Percentiles rank a stretch among this genome's conserved stretches.
phyloP scores from a whole-genome alignment of 768 basidiomycete genomes.

The Calvatia gigantea region DNA sequence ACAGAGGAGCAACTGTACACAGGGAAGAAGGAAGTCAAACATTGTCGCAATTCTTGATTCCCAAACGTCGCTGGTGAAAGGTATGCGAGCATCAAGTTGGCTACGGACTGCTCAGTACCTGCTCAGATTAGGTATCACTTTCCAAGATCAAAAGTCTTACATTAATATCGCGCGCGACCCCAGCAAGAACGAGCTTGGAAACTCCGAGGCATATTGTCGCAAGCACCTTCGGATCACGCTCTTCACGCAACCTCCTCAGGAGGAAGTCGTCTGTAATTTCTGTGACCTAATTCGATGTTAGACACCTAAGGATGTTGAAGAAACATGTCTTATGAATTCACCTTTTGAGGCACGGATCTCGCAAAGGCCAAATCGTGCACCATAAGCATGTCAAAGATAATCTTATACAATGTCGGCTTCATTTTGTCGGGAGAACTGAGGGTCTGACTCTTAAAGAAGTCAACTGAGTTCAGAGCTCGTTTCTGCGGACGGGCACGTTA shows the following conservation, averaged over 20 bases:
- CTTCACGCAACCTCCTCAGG: constrained; percentile 49
- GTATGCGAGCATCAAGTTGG: constrained; percentile 55
- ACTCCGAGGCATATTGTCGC: constrained; percentile 80
- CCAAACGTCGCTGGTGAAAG: constrained; percentile 81
- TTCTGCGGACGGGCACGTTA: constrained; percentile 29
- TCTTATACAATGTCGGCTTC: constrained; percentile 70
- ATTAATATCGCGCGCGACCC: constrained; percentile 75
- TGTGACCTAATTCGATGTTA: constrained; percentile 27
- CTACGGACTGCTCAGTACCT: constrained; percentile 28
- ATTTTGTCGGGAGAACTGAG: constrained; percentile 73
- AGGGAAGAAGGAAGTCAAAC: constrained; percentile 95
- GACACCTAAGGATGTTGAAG: not conserved
- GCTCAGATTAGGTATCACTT: not conserved
- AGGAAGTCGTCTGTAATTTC: constrained; percentile 41
- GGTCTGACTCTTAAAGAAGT: constrained; percentile 81
- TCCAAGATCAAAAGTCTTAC: constrained; percentile 34
- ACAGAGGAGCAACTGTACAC: constrained; percentile 88
- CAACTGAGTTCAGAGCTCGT: constrained; percentile 67
- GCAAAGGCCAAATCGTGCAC: constrained; percentile 80
- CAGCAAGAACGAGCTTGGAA: constrained; percentile 84
- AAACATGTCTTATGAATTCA: not conserved
- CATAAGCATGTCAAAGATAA: constrained; percentile 88
- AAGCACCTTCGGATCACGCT: constrained; percentile 72
- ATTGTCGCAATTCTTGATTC: constrained; percentile 87
- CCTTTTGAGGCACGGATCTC: constrained; percentile 41